Percentiles rank a stretch among this genome's conserved stretches.
Conservation (phyloP, 1,284 basidiomycete genomes). For the Cutaneotrichosporon cavernicola region DNA sequence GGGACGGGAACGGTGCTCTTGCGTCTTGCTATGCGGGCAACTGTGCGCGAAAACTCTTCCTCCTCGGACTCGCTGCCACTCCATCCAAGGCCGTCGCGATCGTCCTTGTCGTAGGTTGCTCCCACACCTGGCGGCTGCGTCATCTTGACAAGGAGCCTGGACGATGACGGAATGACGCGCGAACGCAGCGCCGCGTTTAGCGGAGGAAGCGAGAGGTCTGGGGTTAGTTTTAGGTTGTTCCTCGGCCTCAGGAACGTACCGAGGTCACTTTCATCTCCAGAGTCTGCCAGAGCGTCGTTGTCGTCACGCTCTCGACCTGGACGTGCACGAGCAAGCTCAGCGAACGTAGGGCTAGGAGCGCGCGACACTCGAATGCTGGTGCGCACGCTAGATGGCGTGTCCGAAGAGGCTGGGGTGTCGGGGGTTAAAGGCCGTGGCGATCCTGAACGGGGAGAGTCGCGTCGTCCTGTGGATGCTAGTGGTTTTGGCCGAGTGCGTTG, state of each 20-base stretch:
- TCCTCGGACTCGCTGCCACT: slow-evolving; percentile 45
- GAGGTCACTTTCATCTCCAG: slow-evolving; percentile 41
- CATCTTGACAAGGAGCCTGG: slow-evolving; percentile 20
- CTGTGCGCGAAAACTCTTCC: slow-evolving; percentile 38
- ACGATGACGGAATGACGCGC: slow-evolving; percentile 34
- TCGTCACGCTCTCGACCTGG: slow-evolving; percentile 9
- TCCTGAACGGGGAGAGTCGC: slow-evolving; percentile 7
- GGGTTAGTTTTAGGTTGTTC: slow-evolving; percentile 5
- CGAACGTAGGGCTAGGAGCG: slow-evolving; percentile 21
- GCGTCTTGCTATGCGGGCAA: slow-evolving; percentile 27
- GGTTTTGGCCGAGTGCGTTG: neutral
- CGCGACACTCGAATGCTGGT: neutral
- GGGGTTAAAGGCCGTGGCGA: neutral
- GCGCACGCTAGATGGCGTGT: slow-evolving; percentile 5
- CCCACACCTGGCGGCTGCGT: neutral
- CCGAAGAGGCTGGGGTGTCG: neutral
- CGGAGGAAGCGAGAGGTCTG: slow-evolving; percentile 34
- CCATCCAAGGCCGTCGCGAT: slow-evolving; percentile 29
- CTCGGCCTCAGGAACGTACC: slow-evolving; percentile 27
- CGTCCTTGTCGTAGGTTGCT: neutral
- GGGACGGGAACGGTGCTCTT: slow-evolving; percentile 15
- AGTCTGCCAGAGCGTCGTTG: slow-evolving; percentile 12
- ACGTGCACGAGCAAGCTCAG: slow-evolving; percentile 18
- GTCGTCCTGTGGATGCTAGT: neutral
- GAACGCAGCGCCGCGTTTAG: slow-evolving; percentile 34